These are phyloP conservation scores for Exserohilum rostratum DNA, from an alignment of 2,329 filamentous ascomycete species.

Conservation along the genomic window DNA sequence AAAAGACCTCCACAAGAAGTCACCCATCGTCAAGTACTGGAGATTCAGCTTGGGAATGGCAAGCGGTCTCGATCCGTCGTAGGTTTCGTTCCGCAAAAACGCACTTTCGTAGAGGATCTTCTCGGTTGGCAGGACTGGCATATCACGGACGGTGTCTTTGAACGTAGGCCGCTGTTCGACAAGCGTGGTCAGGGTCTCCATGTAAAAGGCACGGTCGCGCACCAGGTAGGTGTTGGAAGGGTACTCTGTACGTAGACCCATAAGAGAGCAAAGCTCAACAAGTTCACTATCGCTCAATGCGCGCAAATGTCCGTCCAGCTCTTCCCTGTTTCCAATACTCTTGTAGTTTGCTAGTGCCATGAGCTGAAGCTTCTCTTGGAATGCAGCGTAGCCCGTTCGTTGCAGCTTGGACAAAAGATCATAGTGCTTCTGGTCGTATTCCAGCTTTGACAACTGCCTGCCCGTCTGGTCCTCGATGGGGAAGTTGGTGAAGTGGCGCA, in stretches of 20 bases:
- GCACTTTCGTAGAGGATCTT: constrained; percentile 77
- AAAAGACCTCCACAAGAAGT: constrained; percentile 96
- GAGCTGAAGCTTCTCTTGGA: constrained; percentile 89
- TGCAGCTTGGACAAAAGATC: constrained; percentile 78
- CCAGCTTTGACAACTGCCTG: constrained; percentile 71
- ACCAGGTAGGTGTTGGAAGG: constrained; percentile 71
- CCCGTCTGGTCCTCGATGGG: constrained; percentile 91
- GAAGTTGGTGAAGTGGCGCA: constrained; percentile 87
- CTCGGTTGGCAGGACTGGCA: constrained; percentile 85
- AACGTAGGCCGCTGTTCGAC: constrained; percentile 83
- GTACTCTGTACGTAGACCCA: constrained; percentile 84
- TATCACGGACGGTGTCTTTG: constrained; percentile 74
- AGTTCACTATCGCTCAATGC: constrained; percentile 77
- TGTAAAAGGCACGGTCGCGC: constrained; percentile 67
- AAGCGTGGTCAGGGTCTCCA: constrained; percentile 74
- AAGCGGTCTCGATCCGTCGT: constrained; percentile 84
- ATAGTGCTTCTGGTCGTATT: constrained; percentile 83
- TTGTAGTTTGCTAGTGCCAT: constrained; percentile 91
- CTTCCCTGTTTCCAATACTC: constrained; percentile 78
- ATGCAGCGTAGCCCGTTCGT: constrained; percentile 73
- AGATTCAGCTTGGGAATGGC: constrained; percentile 94
- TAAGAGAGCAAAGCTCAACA: constrained; percentile 67
- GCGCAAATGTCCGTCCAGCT: constrained; percentile 77
- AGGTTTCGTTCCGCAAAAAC: constrained; percentile 80
- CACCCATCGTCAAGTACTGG: constrained; percentile 91